phyloP scores from a whole-genome alignment of 2,329 filamentous ascomycete genomes.

The Ceratocystis colombiana region DNA sequence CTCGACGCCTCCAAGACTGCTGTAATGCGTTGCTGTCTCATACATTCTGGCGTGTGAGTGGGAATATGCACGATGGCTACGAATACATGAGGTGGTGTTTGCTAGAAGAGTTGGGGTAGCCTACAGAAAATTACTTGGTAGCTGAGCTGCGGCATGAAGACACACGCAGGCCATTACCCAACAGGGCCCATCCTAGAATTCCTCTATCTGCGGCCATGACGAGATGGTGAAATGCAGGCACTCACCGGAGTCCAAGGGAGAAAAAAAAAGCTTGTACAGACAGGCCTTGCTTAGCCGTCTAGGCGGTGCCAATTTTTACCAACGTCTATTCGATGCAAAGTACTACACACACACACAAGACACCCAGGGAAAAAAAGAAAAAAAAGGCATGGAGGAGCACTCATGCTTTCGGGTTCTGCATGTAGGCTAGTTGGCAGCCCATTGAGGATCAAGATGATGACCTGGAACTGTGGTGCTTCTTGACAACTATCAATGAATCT shows the following conservation, averaged over 20 bases:
- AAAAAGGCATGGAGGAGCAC: not conserved
- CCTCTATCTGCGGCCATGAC: not conserved
- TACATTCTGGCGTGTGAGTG: not conserved
- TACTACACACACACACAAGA: not conserved
- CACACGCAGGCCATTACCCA: constrained; percentile 6
- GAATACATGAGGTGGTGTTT: not conserved
- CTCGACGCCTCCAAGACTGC: not conserved
- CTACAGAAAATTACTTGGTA: not conserved
- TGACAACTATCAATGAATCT: constrained; percentile 6
- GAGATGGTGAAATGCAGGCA: not conserved
- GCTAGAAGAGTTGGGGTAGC: not conserved
- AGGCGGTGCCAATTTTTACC: not conserved
- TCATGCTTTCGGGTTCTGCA: constrained; percentile 7
- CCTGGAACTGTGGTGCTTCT: constrained; percentile 7
- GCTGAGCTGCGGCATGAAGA: not conserved
- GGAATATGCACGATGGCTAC: not conserved
- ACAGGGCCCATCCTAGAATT: not conserved
- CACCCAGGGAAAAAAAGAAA: not conserved
- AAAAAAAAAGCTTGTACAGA: not conserved
- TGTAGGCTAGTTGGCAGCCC: constrained; percentile 7
- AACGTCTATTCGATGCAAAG: not conserved
- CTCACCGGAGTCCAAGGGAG: not conserved
- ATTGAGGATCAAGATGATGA: constrained; percentile 13
- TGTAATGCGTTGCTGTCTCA: constrained; percentile 1
- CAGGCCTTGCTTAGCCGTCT: no score